These are phyloP conservation scores for Phytophthora sp. DNA, from an alignment of 352 stramenopile species.

Conservation along the genomic window DNA sequence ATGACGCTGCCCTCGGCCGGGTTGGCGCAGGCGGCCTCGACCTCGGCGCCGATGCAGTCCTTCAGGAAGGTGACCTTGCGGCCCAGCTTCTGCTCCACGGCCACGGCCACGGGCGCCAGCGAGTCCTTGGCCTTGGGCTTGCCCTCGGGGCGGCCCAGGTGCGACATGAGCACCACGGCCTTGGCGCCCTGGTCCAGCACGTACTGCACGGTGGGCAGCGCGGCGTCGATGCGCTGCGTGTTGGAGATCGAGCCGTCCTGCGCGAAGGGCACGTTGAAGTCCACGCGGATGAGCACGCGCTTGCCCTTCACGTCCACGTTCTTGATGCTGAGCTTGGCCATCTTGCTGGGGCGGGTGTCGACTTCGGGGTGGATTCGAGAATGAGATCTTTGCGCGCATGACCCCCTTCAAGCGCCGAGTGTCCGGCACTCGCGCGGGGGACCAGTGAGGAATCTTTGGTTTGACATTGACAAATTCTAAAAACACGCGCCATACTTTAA, in stretches of 20 bases:
- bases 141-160: slow-evolving; percentile 98
- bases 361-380: slow-evolving; percentile 34
- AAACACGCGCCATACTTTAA: slow-evolving; percentile 13
- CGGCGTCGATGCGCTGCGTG: slow-evolving; percentile 98
- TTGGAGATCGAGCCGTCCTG: slow-evolving; percentile 95
- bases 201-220: slow-evolving; percentile 97
- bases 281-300: slow-evolving; percentile 98
- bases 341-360: slow-evolving; percentile 31
- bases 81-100: slow-evolving; percentile 92
- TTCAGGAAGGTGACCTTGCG: slow-evolving; percentile 93
- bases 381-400: slow-evolving; percentile 49
- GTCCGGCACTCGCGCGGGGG: not conserved
- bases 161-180: slow-evolving; percentile 98
- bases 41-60: slow-evolving; percentile 96
- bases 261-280: slow-evolving; percentile 99
- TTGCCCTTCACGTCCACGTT: slow-evolving; percentile 96
- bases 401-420: too few species aligned
- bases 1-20: slow-evolving; percentile 89
- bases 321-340: slow-evolving; percentile 91
- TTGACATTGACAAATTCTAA: not conserved
- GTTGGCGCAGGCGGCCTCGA: slow-evolving; percentile 75
- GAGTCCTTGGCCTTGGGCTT: slow-evolving; percentile 95
- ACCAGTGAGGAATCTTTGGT: slow-evolving; percentile 20
- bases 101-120: slow-evolving; percentile 93
- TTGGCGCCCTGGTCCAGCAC: slow-evolving; percentile 97